phyloP scores from a whole-genome alignment of 345 rosid species.

The Populus simonii region DNA sequence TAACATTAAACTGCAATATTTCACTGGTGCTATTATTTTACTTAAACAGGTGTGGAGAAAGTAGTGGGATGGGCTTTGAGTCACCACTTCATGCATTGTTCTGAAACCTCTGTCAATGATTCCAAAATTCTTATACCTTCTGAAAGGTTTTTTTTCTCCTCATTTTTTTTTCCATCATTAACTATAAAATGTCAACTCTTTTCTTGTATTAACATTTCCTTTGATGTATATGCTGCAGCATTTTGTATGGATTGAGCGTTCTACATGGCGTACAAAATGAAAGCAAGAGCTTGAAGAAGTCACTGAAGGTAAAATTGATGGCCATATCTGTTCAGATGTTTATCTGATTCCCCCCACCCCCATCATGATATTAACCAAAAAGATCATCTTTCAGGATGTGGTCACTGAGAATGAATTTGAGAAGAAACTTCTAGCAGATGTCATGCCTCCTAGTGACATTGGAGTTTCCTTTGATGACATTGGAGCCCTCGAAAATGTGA shows the following conservation, averaged over 20 bases:
- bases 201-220: background rate
- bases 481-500: constrained; percentile 95
- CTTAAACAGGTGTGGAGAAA: constrained; percentile 75
- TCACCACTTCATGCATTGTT: constrained; percentile 70
- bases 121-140: constrained; percentile 62
- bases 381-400: constrained; percentile 63
- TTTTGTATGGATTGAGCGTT: constrained; percentile 64
- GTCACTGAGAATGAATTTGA: constrained; percentile 97
- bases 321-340: background rate
- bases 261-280: constrained; percentile 66
- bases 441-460: constrained; percentile 91
- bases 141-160: constrained; percentile 51
- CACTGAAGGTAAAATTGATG: constrained; percentile 58
- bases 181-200: background rate
- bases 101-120: constrained; percentile 59
- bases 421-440: constrained; percentile 94
- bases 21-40: constrained; percentile 3
- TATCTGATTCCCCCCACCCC: background rate
- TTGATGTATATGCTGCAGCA: constrained; percentile 43
- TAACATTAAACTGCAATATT: background rate
- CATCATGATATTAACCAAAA: background rate
- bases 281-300: constrained; percentile 71
- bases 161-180: background rate
- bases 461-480: constrained; percentile 97
- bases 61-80: constrained; percentile 89